A percentile compares a stretch with the other conserved stretches of the same genome.
Conservation (phyloP, 2,329 filamentous ascomycete genomes). For the Dactylellina sp. region DNA sequence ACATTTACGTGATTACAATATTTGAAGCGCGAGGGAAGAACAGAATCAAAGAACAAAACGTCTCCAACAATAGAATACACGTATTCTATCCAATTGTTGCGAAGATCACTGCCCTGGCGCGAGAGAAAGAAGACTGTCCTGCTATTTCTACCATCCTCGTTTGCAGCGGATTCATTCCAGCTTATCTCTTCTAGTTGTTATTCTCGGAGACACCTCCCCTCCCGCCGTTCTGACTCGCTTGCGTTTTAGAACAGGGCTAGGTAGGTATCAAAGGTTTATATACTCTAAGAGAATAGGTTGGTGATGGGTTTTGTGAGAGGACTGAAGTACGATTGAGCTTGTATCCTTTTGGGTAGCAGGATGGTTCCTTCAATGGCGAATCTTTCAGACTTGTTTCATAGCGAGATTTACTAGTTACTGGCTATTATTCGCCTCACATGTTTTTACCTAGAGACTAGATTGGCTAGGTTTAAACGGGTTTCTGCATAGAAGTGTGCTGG, state of each 20-base stretch:
- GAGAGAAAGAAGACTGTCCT: slow-evolving; percentile 37
- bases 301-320: slow-evolving; percentile 10
- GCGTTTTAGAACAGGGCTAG: slow-evolving; percentile 27
- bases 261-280: neutral
- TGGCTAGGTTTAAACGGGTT: too few species aligned
- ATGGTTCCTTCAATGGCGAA: slow-evolving; percentile 24
- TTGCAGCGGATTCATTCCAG: slow-evolving; percentile 2
- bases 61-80: slow-evolving; percentile 55
- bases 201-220: neutral
- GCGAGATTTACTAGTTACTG: slow-evolving; percentile 44
- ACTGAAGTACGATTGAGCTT: slow-evolving; percentile 44
- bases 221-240: slow-evolving; percentile 15
- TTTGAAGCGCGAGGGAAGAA: slow-evolving; percentile 52
- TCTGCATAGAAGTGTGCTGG: too few species aligned
- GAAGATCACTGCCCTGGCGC: slow-evolving; percentile 57
- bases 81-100: slow-evolving; percentile 51
- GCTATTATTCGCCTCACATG: slow-evolving; percentile 55
- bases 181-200: neutral
- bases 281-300: neutral
- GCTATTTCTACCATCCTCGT: slow-evolving; percentile 31
- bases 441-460: neutral
- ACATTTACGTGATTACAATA: neutral
- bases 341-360: slow-evolving; percentile 38
- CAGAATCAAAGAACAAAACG: slow-evolving; percentile 55
- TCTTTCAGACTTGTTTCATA: slow-evolving; percentile 56